Conservation (phyloP, 2,329 filamentous ascomycete species). For the Myriosclerotinia curreyana region DNA sequence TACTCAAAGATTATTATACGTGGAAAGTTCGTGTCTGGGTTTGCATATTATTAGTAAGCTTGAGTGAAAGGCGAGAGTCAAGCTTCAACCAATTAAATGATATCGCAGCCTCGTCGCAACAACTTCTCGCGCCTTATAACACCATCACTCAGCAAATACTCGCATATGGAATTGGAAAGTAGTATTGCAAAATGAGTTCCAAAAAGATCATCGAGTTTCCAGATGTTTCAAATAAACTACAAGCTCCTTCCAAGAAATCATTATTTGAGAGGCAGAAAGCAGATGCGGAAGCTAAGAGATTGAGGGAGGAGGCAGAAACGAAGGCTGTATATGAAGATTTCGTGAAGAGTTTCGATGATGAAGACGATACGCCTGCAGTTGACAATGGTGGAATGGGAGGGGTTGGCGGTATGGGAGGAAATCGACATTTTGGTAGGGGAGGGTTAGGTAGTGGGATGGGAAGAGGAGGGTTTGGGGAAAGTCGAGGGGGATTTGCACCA, state of each 20-base stretch:
- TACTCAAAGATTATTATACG: background rate
- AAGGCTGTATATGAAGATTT: conserved; percentile 85
- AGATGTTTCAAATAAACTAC: conserved; percentile 72
- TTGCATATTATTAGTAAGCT: background rate
- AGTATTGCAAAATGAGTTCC: conserved; percentile 16
- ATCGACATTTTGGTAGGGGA: conserved; percentile 29
- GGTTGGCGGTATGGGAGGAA: conserved; percentile 36
- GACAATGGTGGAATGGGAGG: conserved; percentile 20
- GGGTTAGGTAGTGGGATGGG: conserved; percentile 36
- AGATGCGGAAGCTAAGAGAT: conserved; percentile 83
- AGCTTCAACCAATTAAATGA: conserved; percentile 12
- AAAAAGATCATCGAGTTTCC: conserved; percentile 53
- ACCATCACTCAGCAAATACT: background rate
- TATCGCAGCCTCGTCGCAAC: conserved; percentile 8
- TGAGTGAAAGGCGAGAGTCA: background rate
- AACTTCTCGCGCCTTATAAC: background rate
- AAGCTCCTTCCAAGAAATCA: conserved; percentile 78
- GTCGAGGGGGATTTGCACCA: conserved; percentile 37
- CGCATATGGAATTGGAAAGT: conserved; percentile 6
- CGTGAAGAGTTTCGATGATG: conserved; percentile 71
- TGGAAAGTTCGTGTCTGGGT: background rate
- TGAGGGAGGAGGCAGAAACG: conserved; percentile 80
- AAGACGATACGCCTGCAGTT: conserved; percentile 43
- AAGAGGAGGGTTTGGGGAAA: conserved; percentile 30
- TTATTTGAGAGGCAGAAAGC: conserved; percentile 85